Base-by-base conservation (phyloP, 2,329 filamentous ascomycete species). In the Colletotrichum sp. region DNA sequence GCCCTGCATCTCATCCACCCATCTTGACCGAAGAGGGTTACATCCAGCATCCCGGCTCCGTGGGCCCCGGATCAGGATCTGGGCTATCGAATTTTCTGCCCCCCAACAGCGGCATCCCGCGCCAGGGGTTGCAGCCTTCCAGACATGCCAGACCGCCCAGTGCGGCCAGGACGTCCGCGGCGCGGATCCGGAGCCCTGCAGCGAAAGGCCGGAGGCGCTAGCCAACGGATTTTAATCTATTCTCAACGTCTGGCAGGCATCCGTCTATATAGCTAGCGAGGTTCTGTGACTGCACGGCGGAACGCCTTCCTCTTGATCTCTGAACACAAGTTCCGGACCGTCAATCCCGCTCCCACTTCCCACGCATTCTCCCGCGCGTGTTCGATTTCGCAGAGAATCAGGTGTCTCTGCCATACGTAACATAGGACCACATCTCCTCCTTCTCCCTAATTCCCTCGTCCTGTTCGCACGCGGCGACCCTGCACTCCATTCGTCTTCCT, bases 221-320 rank as follows among this genome's bases (percentile, higher is more conserved):
- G 36, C 30, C 13, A 15, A 39, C 48, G 52, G 28, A 15, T 16
- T 60, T 72, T 67, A 75, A 75, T 75, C 28, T 75, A 72, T 67
- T 32, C 68, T 22, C 68, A 63, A 72, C 68, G 52, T 60, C 68
- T 19, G 61, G 63, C 52, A 66, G 32, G 72, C 27, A 74, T 67
- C 68, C n/a, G 22, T 65, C 44, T 71, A 71, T 74, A 74, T 74
- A 74, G 59, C 60, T 60, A 66, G 36, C 34, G 60, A 66, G 60
- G 36, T 36, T 39, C 28, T 36, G n/a, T 64, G 60, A 25, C 22
- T 55, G n/a, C 22, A 55, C 55, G 28, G 12, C 15, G 6, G 16
- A 39, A n/a, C 13, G 32, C 11, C 19, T 39, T 22, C 34, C 11
- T n/a, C n/a, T 8, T 36, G 27, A 27, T n/a, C 28, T 52, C 19